Percentiles rank a stretch among this genome's conserved stretches.
These are phyloP conservation scores for Furculomyces boomerangus DNA, from an alignment of 371 early-diverging fungal genomes.

Conservation along the genomic window DNA sequence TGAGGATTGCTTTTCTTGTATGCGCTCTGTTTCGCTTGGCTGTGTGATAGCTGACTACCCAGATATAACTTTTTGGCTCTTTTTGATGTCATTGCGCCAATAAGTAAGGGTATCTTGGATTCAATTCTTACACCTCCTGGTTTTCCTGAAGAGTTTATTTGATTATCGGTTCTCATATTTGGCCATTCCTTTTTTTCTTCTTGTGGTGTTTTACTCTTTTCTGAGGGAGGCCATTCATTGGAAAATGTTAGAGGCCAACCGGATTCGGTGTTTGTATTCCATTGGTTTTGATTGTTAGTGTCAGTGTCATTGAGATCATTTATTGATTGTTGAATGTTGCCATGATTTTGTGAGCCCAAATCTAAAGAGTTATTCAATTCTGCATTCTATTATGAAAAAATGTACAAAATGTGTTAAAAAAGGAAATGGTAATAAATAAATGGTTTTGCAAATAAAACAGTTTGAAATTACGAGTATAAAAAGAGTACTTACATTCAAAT, in stretches of 20 bases:
- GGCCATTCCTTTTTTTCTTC: not conserved
- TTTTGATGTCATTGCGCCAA: not conserved
- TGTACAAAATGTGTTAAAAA: not conserved
- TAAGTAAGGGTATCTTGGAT: not conserved
- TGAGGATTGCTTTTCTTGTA: not conserved
- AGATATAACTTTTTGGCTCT: not conserved
- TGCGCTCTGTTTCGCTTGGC: not conserved
- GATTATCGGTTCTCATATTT: slow-evolving; percentile 1
- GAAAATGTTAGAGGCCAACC: not conserved
- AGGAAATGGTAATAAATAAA: not conserved
- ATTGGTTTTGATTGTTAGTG: not conserved
- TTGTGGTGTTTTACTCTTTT: not conserved
- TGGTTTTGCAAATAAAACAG: too few species aligned
- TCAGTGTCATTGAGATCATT: not conserved
- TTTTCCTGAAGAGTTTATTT: not conserved
- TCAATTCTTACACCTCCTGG: not conserved
- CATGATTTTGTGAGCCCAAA: not conserved
- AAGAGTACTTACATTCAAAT: too few species aligned
- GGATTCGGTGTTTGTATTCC: not conserved
- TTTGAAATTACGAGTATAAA: too few species aligned
- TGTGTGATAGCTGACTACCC: not conserved
- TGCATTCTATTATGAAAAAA: not conserved
- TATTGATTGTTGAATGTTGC: not conserved
- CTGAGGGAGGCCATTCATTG: not conserved
- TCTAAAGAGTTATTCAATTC: not conserved